phyloP scores from a whole-genome alignment of 371 early-diverging fungal genomes.

The Apophysomyces variabilis region DNA sequence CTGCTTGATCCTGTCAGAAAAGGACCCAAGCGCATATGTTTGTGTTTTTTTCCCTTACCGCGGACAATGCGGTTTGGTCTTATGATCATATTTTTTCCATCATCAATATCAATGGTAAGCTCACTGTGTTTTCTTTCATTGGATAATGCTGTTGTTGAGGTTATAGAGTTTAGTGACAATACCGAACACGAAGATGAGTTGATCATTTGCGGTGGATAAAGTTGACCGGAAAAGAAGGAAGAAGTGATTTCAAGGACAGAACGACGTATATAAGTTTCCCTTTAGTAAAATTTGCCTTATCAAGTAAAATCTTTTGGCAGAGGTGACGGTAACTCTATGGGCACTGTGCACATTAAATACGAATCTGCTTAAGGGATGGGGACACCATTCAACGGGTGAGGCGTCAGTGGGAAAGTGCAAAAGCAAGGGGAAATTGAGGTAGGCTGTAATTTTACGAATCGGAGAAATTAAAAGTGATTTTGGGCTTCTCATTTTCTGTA shows the following conservation, averaged over 20 bases:
- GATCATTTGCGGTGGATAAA: not conserved
- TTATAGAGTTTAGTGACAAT: not conserved
- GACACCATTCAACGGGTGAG: too few species aligned
- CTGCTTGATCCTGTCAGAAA: conserved; percentile 16
- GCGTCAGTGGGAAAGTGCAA: too few species aligned
- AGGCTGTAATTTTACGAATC: not conserved
- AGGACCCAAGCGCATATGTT: not conserved
- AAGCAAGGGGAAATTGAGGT: too few species aligned
- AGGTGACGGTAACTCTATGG: not conserved
- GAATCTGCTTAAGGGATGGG: too few species aligned
- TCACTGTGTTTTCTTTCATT: not conserved
- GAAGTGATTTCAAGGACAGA: not conserved
- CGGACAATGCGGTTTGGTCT: conserved; percentile 46
- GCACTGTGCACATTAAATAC: too few species aligned
- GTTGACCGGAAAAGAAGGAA: not conserved
- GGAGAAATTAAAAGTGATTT: not conserved
- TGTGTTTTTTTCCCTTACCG: conserved; percentile 21
- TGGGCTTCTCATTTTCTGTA: not conserved
- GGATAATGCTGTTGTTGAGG: not conserved
- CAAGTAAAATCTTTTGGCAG: not conserved
- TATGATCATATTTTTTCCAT: conserved; percentile 43
- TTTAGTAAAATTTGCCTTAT: conserved; percentile 3
- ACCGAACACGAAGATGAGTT: not conserved
- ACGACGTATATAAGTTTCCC: not conserved
- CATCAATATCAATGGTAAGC: conserved; percentile 42